Evolutionary conservation across 2,329 filamentous ascomycete genomes (phyloP).

Genomic region (Dryadomyces sulphureus): DNA sequence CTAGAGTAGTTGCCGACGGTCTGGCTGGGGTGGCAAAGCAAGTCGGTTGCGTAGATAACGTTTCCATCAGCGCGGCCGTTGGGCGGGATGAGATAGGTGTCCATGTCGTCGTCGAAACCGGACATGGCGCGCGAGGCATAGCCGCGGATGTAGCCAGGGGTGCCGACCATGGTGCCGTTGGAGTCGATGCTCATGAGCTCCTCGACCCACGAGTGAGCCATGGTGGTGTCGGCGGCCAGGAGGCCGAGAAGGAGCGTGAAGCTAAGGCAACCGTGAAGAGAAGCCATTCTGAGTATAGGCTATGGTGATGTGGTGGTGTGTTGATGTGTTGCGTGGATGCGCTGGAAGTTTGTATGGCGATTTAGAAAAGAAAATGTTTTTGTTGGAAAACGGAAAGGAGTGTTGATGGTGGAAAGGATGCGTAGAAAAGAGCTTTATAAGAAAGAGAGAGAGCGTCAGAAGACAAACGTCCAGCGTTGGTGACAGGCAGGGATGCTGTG

Average conservation of each 20-base stretch:
- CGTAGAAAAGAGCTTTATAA: not conserved
- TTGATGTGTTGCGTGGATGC: not conserved
- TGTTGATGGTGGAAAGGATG: not conserved
- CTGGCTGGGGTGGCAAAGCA: slow-evolving; percentile 52
- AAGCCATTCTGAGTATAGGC: slow-evolving; percentile 5
- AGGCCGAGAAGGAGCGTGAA: not conserved
- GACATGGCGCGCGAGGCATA: slow-evolving; percentile 43
- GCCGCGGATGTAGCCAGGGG: slow-evolving; percentile 60
- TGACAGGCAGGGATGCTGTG: slow-evolving; percentile 8
- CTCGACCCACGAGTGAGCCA: slow-evolving; percentile 74
- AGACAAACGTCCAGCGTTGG: slow-evolving; percentile 8
- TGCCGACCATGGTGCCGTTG: slow-evolving; percentile 59
- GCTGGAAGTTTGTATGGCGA: not conserved
- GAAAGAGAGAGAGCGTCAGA: not conserved
- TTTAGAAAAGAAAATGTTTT: not conserved
- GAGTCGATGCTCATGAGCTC: slow-evolving; percentile 53
- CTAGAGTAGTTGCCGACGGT: slow-evolving; percentile 41
- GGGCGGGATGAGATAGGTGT: slow-evolving; percentile 49
- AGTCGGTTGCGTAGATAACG: slow-evolving; percentile 30
- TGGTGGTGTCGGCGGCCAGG: slow-evolving; percentile 12
- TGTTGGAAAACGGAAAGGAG: too few relatives aligned
- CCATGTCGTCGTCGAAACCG: slow-evolving; percentile 41
- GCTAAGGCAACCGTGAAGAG: not conserved
- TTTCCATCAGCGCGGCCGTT: slow-evolving; percentile 31
- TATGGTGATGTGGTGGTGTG: not conserved